Conservation (phyloP, 1,139 yeast species). For the Pichia cactophila region DNA sequence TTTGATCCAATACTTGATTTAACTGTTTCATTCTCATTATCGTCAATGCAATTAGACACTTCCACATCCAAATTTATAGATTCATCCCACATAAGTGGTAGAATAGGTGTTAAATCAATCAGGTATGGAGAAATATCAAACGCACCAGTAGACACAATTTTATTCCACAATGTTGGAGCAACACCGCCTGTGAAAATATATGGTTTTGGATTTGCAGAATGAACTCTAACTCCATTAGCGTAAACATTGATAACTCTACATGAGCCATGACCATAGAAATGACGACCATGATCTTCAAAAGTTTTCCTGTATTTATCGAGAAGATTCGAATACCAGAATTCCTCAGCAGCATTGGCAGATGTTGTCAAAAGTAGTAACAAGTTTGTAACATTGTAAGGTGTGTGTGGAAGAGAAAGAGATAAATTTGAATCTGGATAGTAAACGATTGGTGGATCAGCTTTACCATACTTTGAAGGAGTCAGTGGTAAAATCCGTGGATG, state of each 20-base stretch:
- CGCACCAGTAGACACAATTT: conserved; percentile 65
- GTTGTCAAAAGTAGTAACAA: conserved; percentile 54
- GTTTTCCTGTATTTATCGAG: conserved; percentile 39
- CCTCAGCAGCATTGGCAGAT: conserved; percentile 74
- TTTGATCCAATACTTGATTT: conserved; percentile 42
- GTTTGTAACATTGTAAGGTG: conserved; percentile 46
- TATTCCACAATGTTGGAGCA: conserved; percentile 72
- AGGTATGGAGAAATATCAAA: conserved; percentile 63
- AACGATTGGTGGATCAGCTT: conserved; percentile 34
- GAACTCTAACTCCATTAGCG: conserved; percentile 42
- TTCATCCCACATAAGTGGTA: conserved; percentile 52
- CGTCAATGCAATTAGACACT: conserved; percentile 53
- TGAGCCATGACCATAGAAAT: conserved; percentile 56
- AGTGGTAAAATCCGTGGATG: conserved; percentile 34
- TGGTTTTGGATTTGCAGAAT: conserved; percentile 49
- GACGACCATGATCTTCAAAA: conserved; percentile 34
- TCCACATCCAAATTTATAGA: conserved; percentile 36
- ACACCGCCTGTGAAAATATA: conserved; percentile 72
- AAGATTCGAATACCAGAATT: conserved; percentile 72
- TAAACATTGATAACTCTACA: conserved; percentile 47
- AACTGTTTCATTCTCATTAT: conserved; percentile 21
- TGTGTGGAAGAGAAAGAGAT: conserved; percentile 33
- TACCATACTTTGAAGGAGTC: conserved; percentile 22
- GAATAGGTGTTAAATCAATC: conserved; percentile 57
- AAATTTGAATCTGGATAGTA: conserved; percentile 37